These are phyloP conservation scores for Pythium guiyangense DNA, from an alignment of 352 stramenopile species.

Conservation along the genomic window DNA sequence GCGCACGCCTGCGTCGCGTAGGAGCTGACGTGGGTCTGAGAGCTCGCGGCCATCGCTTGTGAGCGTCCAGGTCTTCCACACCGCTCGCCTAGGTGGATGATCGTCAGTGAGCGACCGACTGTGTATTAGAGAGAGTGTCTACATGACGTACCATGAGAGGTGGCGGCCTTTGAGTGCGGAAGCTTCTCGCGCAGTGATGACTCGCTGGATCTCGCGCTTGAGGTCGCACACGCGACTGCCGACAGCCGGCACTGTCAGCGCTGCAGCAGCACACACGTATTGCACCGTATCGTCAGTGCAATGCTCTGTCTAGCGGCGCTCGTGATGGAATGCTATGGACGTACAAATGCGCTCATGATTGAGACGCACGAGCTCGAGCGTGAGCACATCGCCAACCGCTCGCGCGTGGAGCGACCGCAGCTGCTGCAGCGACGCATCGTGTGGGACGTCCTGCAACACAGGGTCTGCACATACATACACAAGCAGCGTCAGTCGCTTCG, in stretches of 20 bases:
- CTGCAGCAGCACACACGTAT: conserved; percentile 1
- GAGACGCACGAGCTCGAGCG: conserved; percentile 13
- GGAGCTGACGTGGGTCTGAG: conserved; percentile 8
- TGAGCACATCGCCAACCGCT: conserved; percentile 13
- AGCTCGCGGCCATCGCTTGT: conserved; percentile 9
- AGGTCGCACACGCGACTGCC: conserved; percentile 8
- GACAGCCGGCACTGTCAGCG: conserved; percentile 5
- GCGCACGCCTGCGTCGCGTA: conserved; percentile 7
- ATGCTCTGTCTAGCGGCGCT: neutral
- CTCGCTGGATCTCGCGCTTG: conserved; percentile 9
- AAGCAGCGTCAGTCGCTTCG: neutral
- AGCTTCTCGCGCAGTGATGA: conserved; percentile 1
- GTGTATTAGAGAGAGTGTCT: neutral
- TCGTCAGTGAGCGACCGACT: neutral
- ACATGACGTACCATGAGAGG: conserved; percentile 11
- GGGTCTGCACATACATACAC: conserved; percentile 9
- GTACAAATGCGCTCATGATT: conserved; percentile 11
- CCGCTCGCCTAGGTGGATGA: conserved; percentile 7
- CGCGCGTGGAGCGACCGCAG: conserved; percentile 13
- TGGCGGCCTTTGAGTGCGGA: conserved; percentile 1
- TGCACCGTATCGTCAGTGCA: neutral
- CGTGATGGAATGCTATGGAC: neutral
- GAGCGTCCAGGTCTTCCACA: conserved; percentile 20
- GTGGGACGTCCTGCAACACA: conserved; percentile 11
- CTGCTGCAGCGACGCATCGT: conserved; percentile 7